A percentile compares a stretch with the other conserved stretches of the same genome.
Evolutionary conservation across 495 filamentous ascomycete species (phyloP).

Genomic region (Hypoxylon intermedium): DNA sequence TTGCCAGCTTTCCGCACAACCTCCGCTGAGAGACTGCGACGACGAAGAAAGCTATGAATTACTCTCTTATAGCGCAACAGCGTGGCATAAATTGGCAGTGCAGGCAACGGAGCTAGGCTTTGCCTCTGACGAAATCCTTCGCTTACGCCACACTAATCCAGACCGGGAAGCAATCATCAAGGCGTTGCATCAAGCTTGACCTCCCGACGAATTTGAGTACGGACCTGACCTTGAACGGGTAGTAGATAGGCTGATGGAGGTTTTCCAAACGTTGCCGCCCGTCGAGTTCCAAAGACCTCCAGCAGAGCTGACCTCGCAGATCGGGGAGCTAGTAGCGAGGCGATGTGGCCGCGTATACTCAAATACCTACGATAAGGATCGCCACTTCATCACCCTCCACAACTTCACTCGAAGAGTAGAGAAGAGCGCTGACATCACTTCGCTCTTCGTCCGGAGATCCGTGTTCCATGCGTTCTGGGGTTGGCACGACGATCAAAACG

Average conservation of each 20-base stretch:
- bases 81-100: constrained; percentile 9
- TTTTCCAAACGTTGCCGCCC: constrained; percentile 1
- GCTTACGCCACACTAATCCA: constrained; percentile 6
- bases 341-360: constrained; percentile 13
- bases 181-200: constrained; percentile 9
- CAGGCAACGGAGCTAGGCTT: constrained; percentile 4
- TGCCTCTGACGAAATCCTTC: constrained; percentile 4
- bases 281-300: neutral
- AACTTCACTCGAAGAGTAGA: constrained; percentile 9
- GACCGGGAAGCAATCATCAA: constrained; percentile 2
- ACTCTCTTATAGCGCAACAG: constrained; percentile 3
- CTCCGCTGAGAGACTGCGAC: constrained; percentile 2
- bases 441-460: constrained; percentile 11
- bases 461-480: constrained; percentile 15
- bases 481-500: neutral
- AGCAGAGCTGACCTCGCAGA: constrained; percentile 4
- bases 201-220: constrained; percentile 7
- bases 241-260: constrained; percentile 1
- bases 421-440: constrained; percentile 8
- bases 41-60: neutral
- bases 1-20: constrained; percentile 1
- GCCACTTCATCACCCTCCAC: constrained; percentile 2
- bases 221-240: neutral
- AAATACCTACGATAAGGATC: constrained; percentile 8
- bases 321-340: constrained; percentile 5